A percentile compares a stretch with the other conserved stretches of the same genome.
Conservation (phyloP, 306 rosid genomes). For the Quercus parvula region DNA sequence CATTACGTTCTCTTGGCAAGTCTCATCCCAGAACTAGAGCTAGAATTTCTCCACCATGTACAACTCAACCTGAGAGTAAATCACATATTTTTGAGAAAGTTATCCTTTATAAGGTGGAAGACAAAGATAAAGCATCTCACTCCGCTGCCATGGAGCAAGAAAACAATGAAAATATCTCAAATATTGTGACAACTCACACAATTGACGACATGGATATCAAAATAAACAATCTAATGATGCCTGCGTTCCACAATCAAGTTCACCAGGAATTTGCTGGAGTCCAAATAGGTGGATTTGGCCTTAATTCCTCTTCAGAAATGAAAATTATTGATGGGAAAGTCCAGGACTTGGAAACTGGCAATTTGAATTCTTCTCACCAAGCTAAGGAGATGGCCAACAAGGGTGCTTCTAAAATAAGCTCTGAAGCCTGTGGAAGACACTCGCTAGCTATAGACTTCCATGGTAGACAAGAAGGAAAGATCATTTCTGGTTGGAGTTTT, state of each 20-base stretch:
- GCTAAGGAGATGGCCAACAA: constrained; percentile 1
- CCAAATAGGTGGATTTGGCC: constrained; percentile 21
- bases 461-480: constrained; percentile 31
- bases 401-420: constrained; percentile 10
- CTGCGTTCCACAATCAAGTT: constrained; percentile 23
- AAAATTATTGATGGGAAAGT: constrained; percentile 14
- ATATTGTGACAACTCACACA: background rate
- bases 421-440: constrained; percentile 16
- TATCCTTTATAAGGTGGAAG: constrained; percentile 29
- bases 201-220: constrained; percentile 8
- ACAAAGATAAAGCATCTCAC: constrained; percentile 10
- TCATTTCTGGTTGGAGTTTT: constrained; percentile 30
- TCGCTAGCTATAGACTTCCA: constrained; percentile 4
- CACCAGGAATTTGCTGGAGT: constrained; percentile 20
- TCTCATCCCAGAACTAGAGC: constrained; percentile 22
- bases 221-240: constrained; percentile 17
- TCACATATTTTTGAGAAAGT: constrained; percentile 38
- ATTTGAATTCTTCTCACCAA: constrained; percentile 15
- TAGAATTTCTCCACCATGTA: constrained; percentile 19
- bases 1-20: constrained; percentile 10
- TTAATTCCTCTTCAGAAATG: constrained; percentile 10
- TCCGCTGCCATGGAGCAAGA: constrained; percentile 9
- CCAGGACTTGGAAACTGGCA: constrained; percentile 3
- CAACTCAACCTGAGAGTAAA: constrained; percentile 20
- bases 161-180: constrained; percentile 15